Evolutionary conservation across 208 protist species (phyloP).

Genomic region (Trypanosoma conorhini): DNA sequence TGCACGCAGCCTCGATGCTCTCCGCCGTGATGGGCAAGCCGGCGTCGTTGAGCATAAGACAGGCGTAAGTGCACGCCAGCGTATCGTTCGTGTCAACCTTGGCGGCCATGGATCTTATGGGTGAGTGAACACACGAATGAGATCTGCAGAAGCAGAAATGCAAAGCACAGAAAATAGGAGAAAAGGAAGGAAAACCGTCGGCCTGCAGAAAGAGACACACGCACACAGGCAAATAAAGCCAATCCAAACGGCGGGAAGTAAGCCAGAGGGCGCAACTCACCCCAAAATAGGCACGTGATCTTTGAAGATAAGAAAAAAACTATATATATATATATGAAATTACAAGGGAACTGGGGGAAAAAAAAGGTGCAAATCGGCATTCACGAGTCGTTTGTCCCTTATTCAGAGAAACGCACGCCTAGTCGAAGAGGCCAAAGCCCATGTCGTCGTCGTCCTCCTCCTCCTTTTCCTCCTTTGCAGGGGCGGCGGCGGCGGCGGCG

Average conservation of each 20-base stretch:
- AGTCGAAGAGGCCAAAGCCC: constrained; percentile 81
- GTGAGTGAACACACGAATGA: constrained; percentile 1
- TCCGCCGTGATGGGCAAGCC: constrained; percentile 71
- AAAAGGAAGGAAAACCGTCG: too few species aligned
- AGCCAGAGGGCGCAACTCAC: background rate
- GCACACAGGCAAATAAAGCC: background rate
- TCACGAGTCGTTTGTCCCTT: background rate
- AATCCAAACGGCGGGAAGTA: background rate
- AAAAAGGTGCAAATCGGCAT: constrained; percentile 5
- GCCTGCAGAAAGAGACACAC: background rate
- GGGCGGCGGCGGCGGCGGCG: constrained; percentile 35
- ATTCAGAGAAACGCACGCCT: constrained; percentile 17
- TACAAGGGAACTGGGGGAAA: background rate
- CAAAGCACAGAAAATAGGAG: background rate
- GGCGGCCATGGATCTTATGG: constrained; percentile 39
- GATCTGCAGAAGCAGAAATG: background rate
- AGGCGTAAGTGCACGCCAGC: constrained; percentile 86
- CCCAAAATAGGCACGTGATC: background rate
- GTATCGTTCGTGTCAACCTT: constrained; percentile 55
- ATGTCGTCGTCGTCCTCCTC: constrained; percentile 80
- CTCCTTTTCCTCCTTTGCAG: constrained; percentile 29
- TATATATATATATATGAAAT: background rate
- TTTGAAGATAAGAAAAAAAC: background rate
- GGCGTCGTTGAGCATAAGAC: constrained; percentile 76
- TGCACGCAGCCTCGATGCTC: constrained; percentile 66